phyloP scores from a whole-genome alignment of 2,329 filamentous ascomycete species.

The Ceratocystis destructans region DNA sequence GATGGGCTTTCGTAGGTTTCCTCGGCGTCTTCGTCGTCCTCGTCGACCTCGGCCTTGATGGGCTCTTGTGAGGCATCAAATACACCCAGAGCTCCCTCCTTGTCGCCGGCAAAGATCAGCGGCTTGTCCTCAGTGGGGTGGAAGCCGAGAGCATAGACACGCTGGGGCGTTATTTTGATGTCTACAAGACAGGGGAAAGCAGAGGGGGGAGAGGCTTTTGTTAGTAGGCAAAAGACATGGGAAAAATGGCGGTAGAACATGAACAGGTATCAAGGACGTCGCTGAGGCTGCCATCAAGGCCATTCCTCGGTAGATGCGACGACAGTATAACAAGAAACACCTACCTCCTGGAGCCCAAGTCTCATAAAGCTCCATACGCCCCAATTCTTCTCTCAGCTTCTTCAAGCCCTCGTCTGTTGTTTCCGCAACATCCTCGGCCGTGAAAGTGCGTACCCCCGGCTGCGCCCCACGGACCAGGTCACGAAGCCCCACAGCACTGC shows the following conservation, averaged over 20 bases:
- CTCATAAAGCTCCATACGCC: constrained; percentile 63
- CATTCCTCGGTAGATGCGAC: not conserved
- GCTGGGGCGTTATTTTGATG: constrained; percentile 81
- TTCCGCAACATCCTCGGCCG: constrained; percentile 65
- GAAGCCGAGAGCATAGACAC: constrained; percentile 76
- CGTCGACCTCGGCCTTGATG: constrained; percentile 30
- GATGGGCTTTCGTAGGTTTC: constrained; percentile 53
- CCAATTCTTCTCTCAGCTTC: constrained; percentile 62
- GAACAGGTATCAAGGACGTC: not conserved
- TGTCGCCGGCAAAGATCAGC: constrained; percentile 85
- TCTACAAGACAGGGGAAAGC: constrained; percentile 34
- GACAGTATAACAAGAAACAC: constrained; percentile 22
- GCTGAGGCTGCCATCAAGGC: not conserved
- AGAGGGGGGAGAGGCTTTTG: not conserved
- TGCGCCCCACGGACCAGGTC: constrained; percentile 51
- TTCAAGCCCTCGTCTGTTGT: constrained; percentile 66
- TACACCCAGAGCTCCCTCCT: constrained; percentile 77
- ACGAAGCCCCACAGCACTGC: constrained; percentile 48
- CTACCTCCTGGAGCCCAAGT: constrained; percentile 66
- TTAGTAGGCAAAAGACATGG: not conserved
- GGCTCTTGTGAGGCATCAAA: constrained; percentile 71
- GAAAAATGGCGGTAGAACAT: not conserved
- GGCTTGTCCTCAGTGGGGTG: constrained; percentile 79
- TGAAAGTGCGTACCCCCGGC: constrained; percentile 74
- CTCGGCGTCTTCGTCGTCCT: constrained; percentile 56